Conservation (phyloP, 108 stramenopile genomes). For the Cylindrotheca closterium region DNA sequence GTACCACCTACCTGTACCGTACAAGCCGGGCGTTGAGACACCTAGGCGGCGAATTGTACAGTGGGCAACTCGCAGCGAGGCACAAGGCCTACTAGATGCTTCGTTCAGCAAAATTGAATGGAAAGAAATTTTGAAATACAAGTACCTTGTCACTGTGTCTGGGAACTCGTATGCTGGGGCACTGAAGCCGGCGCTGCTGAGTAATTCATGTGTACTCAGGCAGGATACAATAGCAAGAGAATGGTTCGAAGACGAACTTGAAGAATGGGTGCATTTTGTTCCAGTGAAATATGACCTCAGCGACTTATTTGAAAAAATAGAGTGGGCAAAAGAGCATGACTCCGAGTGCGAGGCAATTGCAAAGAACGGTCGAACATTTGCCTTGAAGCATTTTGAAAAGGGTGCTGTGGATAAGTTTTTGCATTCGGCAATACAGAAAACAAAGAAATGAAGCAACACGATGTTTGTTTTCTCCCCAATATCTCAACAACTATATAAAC, state of each 20-base stretch:
- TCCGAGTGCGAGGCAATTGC: conserved; percentile 39
- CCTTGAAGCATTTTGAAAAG: background rate
- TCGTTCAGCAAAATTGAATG: background rate
- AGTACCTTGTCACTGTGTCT: background rate
- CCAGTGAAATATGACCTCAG: conserved; percentile 48
- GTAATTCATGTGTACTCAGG: background rate
- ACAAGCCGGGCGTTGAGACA: too few species aligned
- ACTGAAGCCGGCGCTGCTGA: background rate
- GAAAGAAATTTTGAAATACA: background rate
- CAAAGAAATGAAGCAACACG: too few species aligned
- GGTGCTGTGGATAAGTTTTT: background rate
- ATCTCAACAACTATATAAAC: too few species aligned
- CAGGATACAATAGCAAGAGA: background rate
- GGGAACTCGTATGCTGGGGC: background rate
- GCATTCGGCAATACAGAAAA: background rate
- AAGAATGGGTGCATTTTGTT: conserved; percentile 58
- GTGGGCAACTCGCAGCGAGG: too few species aligned
- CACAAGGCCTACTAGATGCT: conserved; percentile 4
- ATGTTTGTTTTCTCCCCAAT: too few species aligned
- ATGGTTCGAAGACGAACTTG: conserved; percentile 39
- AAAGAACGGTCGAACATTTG: background rate
- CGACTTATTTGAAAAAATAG: conserved; percentile 42
- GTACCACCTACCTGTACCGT: too few species aligned
- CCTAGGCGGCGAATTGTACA: too few species aligned
- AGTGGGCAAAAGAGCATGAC: conserved; percentile 49